phyloP scores from a whole-genome alignment of 345 rosid genomes.

The Lepidium africanum region DNA sequence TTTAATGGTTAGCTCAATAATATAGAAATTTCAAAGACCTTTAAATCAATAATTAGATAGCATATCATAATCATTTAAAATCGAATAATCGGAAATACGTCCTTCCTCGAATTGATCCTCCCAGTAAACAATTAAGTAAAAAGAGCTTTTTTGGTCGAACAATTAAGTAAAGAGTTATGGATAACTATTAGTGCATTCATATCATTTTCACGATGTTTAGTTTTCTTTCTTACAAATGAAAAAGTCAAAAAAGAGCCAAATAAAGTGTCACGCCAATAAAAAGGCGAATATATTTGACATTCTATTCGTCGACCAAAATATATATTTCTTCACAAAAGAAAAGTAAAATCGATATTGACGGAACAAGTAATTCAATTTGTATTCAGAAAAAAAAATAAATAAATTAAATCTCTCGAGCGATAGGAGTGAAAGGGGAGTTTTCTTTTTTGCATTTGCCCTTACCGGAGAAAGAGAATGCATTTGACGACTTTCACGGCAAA shows the following conservation, averaged over 20 bases:
- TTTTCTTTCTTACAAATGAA: not conserved
- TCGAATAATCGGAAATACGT: too few species aligned
- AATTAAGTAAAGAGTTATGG: too few species aligned
- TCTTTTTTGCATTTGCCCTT: slow-evolving; percentile 2
- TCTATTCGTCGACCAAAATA: slow-evolving; percentile 4
- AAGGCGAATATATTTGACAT: slow-evolving; percentile 11
- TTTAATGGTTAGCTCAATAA: too few species aligned
- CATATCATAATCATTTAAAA: too few species aligned
- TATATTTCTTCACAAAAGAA: not conserved
- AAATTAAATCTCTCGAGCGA: not conserved
- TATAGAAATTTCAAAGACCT: too few species aligned
- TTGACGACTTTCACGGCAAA: slow-evolving; percentile 5
- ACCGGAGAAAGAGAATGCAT: slow-evolving; percentile 10
- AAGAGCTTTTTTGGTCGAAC: too few species aligned
- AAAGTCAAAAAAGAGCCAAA: slow-evolving; percentile 13
- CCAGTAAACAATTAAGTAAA: too few species aligned
- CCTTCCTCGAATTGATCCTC: too few species aligned
- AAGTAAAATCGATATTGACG: slow-evolving; percentile 7
- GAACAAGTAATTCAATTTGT: not conserved
- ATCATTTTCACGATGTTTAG: not conserved
- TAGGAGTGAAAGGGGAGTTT: slow-evolving; percentile 4
- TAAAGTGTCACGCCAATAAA: slow-evolving; percentile 17
- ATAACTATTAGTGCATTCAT: not conserved
- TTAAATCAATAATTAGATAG: too few species aligned
- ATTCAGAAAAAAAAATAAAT: not conserved